Percentiles rank a stretch among this genome's conserved stretches.
These are phyloP conservation scores for Globisporangium spinosum DNA, from an alignment of 352 stramenopile genomes.

Conservation along the genomic window DNA sequence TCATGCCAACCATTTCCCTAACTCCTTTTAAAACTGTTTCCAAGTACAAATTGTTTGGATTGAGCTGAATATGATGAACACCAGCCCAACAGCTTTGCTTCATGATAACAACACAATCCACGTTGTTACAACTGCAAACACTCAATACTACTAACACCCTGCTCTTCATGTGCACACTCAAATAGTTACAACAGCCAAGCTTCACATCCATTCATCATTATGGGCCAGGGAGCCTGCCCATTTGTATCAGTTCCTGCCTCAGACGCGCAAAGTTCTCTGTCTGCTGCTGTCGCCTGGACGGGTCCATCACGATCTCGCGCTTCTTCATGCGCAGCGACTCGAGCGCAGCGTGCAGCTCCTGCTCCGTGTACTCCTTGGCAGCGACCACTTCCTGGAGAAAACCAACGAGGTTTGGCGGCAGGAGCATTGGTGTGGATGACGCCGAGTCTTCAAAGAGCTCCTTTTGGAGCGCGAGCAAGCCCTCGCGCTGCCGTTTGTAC, in stretches of 20 bases:
- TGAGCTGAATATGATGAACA: background rate
- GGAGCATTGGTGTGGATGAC: constrained; percentile 85
- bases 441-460: constrained; percentile 13
- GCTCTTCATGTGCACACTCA: background rate
- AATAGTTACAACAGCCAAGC: background rate
- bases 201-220: background rate
- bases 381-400: constrained; percentile 31
- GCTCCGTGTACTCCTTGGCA: constrained; percentile 11
- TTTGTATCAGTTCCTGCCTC: constrained; percentile 39
- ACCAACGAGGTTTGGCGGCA: constrained; percentile 80
- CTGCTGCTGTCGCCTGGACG: constrained; percentile 12
- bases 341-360: constrained; percentile 12
- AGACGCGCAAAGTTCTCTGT: constrained; percentile 6
- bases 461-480: constrained; percentile 1
- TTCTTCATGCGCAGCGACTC: constrained; percentile 17
- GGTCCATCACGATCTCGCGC: constrained; percentile 14
- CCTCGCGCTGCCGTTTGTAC: constrained; percentile 3
- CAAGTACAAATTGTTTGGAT: background rate
- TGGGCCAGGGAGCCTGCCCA: constrained; percentile 23
- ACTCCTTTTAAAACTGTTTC: background rate
- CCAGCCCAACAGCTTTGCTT: background rate
- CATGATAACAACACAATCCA: background rate
- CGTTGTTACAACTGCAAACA: background rate
- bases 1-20: too few relatives aligned
- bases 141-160: background rate